phyloP scores from a whole-genome alignment of 2,329 filamentous ascomycete genomes.

The Beauveria rudraprayagi region DNA sequence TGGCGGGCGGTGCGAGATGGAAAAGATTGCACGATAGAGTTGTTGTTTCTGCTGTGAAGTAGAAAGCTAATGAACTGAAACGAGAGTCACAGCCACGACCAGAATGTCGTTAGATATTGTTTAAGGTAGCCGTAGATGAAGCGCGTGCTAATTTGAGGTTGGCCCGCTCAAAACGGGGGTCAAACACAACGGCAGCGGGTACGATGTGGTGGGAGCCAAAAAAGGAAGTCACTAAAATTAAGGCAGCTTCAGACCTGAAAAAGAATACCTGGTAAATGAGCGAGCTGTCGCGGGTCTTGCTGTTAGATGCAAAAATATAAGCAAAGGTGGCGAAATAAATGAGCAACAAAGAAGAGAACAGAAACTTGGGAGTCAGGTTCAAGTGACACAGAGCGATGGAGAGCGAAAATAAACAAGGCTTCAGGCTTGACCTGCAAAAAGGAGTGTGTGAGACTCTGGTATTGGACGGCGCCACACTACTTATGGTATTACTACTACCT shows the following conservation, averaged over 20 bases:
- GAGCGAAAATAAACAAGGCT: neutral
- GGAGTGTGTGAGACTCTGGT: slow-evolving; percentile 7
- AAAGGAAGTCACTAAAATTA: neutral
- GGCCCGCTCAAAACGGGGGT: neutral
- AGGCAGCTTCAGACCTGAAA: neutral
- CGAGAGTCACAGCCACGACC: neutral
- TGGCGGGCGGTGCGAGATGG: neutral
- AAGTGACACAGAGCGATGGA: neutral
- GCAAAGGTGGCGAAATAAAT: neutral
- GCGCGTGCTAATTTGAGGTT: neutral
- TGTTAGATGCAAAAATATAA: neutral
- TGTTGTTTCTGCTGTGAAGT: neutral
- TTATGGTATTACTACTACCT: neutral
- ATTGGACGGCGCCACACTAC: slow-evolving; percentile 4
- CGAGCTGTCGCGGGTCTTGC: neutral
- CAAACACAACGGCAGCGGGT: neutral
- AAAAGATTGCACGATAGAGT: neutral
- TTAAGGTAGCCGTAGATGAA: neutral
- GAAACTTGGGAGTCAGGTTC: too few species aligned
- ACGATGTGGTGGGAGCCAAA: neutral
- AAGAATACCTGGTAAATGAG: neutral
- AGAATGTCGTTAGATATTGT: neutral
- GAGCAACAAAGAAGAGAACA: neutral
- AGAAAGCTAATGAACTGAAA: neutral
- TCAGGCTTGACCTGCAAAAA: neutral